Evolutionary conservation across 768 basidiomycete species (phyloP), one percentile per base, ranked within the genome.

Genomic region (Amanita pseudoporphyria): DNA sequence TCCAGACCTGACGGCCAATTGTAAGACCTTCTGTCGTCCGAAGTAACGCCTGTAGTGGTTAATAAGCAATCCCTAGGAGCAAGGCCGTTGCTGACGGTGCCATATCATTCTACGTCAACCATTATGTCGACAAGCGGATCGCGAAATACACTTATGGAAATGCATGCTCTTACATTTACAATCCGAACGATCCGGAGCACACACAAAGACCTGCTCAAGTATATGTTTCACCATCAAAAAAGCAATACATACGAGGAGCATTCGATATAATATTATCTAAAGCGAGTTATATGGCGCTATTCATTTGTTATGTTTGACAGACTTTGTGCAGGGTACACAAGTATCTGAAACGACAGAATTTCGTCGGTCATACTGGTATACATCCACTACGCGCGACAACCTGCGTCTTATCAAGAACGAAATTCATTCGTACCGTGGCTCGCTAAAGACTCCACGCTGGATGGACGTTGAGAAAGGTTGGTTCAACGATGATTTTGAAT

Each of bases 1-100:
- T 66, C 61, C 44, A 60, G 67, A 16, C 73, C 72, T 1, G 73
- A 73, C 48, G 65, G 62, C 24, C 67, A 70, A 32, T 60, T 71
- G 73, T 73, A 57, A n/a, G 70, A 22, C 6, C 5, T 16, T 1
- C 16, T 43, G 14, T 14, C 28, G 16, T 43, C n/a, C 6, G 41
- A 9, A n/a, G 14, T 4, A 18, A 28, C 7, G 26, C 26, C 26
- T 28, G 26, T 46, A 16, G 1, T 21, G 2, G 21, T 21, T 33
- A 30, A 35, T 38, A 32, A 35, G 16, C n/a, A 12, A 30, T 21
- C 12, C n/a, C n/a, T 16, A 59, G 58, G 12, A 57, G 47, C 38
- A 57, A 59, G 30, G 54, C 56, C 3, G 58, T 60, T 10, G 51
- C 57, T 10, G 49, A 58, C 43, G 57, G 56, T 1, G 57, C 59